A percentile compares a stretch with the other conserved stretches of the same genome.
These are phyloP conservation scores for Thalassiosira oceanica DNA, from an alignment of 352 stramenopile genomes.

Conservation along the genomic window DNA sequence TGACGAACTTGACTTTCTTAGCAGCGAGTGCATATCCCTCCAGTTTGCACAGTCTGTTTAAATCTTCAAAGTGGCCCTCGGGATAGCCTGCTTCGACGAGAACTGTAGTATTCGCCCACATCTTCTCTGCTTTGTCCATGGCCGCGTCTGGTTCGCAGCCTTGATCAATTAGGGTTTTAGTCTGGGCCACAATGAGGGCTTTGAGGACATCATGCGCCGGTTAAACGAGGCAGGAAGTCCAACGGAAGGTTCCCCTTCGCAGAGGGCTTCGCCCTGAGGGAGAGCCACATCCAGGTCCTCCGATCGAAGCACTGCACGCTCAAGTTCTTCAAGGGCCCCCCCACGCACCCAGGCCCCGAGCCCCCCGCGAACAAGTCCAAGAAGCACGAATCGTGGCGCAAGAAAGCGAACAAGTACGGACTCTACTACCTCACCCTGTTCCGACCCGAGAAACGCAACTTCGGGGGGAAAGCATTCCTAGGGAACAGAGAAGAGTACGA, in stretches of 20 bases:
- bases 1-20: no score
- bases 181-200: background rate
- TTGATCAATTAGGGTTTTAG: no score
- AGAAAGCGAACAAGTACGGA: conserved; percentile 18
- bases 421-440: conserved; percentile 10
- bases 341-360: conserved; percentile 11
- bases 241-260: conserved; percentile 5
- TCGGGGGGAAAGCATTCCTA: conserved; percentile 1
- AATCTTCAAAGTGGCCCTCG: no score
- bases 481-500: conserved; percentile 4
- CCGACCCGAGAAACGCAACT: conserved; percentile 12
- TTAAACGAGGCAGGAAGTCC: conserved; percentile 2
- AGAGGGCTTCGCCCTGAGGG: conserved; percentile 1
- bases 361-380: background rate
- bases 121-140: no score
- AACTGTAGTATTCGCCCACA: no score
- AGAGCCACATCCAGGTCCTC: conserved; percentile 1
- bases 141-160: no score
- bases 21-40: no score
- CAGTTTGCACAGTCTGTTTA: no score
- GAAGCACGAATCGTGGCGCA: conserved; percentile 12
- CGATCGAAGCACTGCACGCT: conserved; percentile 1
- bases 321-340: conserved; percentile 8
- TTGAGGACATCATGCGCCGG: background rate
- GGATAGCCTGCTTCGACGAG: no score